Evolutionary conservation across 306 rosid genomes (phyloP), one percentile per base, ranked within the genome.

Genomic region (Prinsepia uniflora): DNA sequence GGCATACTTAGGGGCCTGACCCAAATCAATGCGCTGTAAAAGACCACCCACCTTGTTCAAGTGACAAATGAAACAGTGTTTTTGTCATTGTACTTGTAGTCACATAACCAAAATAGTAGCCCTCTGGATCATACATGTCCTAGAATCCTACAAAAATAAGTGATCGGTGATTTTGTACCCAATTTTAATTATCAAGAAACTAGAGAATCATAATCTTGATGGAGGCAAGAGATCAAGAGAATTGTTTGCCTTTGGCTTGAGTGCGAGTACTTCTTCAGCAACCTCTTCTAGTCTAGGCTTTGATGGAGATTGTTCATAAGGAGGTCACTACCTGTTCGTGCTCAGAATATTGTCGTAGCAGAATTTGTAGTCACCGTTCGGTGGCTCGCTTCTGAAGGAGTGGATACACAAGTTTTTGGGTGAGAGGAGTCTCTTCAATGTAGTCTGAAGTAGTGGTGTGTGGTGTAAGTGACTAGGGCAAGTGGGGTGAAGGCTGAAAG

Each of bases 71-170:
- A 85, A 54, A 91, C 92, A 0, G 87, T 88, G 30, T 85, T 91
- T 84, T 91, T 96, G 3, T 91, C 83, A 0, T 88, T 82, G 89
- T 88, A 88, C 74, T 88, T 88, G 86, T 88, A 91, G 47, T 86
- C 80, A 73, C 92, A 86, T 71, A 91, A 88, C 97, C 96, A 88
- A 3, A 90, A 75, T 92, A 88, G 74, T 83, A 91, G 14, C 97
- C 96, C 79, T 91, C 96, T 3, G 96, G 96, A 78, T 91, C 97
- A 50, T 88, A 91, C 96, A 91, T 91, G 83, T 88, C 96, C 97
- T 96, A 91, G 69, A 91, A 91, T 75, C 96, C 97, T 91, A 82
- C 75, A 75, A 41, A 63, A 30, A 9, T 19, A n/a, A 72, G 62
- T 36, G 36, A 68, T 7, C 22, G 14, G 62, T 43, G 46, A 43